A percentile compares a stretch with the other conserved stretches of the same genome.
These are phyloP conservation scores for Corrigiola litoralis DNA, from an alignment of 179 eudicot species.

Conservation along the genomic window DNA sequence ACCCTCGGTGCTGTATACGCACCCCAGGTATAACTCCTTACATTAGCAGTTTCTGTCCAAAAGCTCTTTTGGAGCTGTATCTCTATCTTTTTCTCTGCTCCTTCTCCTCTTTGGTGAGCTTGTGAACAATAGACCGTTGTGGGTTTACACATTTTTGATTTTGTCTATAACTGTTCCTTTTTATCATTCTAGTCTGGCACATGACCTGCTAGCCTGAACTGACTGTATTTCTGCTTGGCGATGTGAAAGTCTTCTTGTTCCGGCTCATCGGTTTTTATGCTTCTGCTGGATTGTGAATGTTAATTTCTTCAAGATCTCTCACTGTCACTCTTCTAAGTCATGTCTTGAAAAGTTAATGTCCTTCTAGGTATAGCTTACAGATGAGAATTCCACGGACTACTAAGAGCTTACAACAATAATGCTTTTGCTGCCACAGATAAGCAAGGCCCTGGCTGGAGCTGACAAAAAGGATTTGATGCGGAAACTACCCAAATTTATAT, in stretches of 20 bases:
- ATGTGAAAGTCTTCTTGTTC: background rate
- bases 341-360: too few species aligned
- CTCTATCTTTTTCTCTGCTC: background rate
- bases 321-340: background rate
- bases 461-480: conserved; percentile 75
- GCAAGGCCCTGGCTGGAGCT: conserved; percentile 74
- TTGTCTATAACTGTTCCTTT: background rate
- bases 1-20: conserved; percentile 74
- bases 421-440: conserved; percentile 41
- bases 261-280: background rate
- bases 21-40: conserved; percentile 96
- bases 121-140: background rate
- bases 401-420: background rate
- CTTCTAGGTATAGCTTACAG: too few species aligned
- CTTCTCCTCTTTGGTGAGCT: background rate
- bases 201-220: background rate
- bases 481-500: conserved; percentile 79
- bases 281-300: background rate
- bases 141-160: background rate
- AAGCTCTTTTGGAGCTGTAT: background rate
- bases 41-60: background rate
- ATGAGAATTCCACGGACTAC: too few species aligned
- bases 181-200: background rate
- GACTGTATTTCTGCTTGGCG: background rate
- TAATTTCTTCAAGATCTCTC: background rate